A percentile compares a stretch with the other conserved stretches of the same genome.
Conservation (phyloP, 306 rosid species). For the Fragaria nilgerrensis region DNA sequence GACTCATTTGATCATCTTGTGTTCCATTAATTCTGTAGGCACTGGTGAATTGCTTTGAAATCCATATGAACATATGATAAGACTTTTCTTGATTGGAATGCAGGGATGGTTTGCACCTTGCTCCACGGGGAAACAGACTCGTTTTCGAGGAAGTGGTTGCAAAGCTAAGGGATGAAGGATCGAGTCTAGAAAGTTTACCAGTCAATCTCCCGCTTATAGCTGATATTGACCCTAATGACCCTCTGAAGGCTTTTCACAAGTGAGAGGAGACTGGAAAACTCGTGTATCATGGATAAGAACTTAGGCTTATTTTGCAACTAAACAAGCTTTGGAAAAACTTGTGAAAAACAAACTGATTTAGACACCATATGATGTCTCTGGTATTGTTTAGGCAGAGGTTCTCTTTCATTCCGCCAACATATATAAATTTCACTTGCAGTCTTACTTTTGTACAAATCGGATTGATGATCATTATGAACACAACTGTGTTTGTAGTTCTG, state of each 20-base stretch:
- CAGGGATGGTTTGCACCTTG: constrained; percentile 88
- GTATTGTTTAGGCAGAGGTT: constrained; percentile 4
- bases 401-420: not conserved
- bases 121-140: constrained; percentile 50
- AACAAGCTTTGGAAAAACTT: not conserved
- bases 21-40: not conserved
- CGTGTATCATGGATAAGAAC: not conserved
- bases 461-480: not conserved
- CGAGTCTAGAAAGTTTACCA: constrained; percentile 46
- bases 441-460: not conserved
- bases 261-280: constrained; percentile 1
- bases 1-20: not conserved
- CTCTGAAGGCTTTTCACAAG: constrained; percentile 53
- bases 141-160: constrained; percentile 64
- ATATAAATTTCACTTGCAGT: not conserved
- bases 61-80: not conserved
- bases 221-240: constrained; percentile 62
- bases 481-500: not conserved
- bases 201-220: constrained; percentile 61
- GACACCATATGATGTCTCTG: not conserved
- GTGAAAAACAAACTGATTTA: not conserved
- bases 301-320: constrained; percentile 17
- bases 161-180: constrained; percentile 55
- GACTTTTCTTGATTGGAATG: constrained; percentile 20
- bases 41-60: not conserved